Evolutionary conservation across 192 early-diverging fungal species (phyloP).

Genomic region (Coemansia sp.): DNA sequence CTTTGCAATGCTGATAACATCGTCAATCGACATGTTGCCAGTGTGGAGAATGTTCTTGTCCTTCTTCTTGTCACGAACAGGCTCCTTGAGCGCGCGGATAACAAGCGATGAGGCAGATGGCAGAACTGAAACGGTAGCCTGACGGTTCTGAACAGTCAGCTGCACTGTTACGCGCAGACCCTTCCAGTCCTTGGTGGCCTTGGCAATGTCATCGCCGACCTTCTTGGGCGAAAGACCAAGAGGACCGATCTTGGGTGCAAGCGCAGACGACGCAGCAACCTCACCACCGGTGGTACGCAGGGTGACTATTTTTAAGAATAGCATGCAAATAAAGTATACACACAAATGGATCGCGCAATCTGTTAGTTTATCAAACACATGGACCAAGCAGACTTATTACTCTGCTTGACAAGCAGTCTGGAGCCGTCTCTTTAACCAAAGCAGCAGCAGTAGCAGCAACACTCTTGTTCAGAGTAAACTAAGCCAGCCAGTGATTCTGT

Average conservation of each 20-base stretch:
- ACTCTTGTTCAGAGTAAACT: neutral
- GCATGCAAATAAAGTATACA: neutral
- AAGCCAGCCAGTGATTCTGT: neutral
- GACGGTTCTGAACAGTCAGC: constrained; percentile 99
- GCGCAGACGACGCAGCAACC: constrained; percentile 93
- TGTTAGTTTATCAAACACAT: constrained; percentile 1
- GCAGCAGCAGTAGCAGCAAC: neutral
- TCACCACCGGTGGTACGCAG: constrained; percentile 98
- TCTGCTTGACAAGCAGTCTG: neutral
- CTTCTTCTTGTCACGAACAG: constrained; percentile 97
- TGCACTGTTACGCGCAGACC: constrained; percentile 97
- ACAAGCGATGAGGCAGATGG: constrained; percentile 96
- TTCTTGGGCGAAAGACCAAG: constrained; percentile 99
- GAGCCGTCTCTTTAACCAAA: neutral
- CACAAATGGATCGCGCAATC: neutral
- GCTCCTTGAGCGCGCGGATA: constrained; percentile 97
- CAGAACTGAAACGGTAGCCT: constrained; percentile 94
- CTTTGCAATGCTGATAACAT: constrained; percentile 94
- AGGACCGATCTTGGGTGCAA: constrained; percentile 99
- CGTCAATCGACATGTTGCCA: constrained; percentile 93
- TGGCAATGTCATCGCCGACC: constrained; percentile 99
- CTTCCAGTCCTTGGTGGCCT: constrained; percentile 99
- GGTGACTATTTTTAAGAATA: constrained; percentile 60
- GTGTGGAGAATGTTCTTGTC: constrained; percentile 99
- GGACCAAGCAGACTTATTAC: neutral